phyloP scores from a whole-genome alignment of 768 basidiomycete genomes.

The Agrocybe praecox region DNA sequence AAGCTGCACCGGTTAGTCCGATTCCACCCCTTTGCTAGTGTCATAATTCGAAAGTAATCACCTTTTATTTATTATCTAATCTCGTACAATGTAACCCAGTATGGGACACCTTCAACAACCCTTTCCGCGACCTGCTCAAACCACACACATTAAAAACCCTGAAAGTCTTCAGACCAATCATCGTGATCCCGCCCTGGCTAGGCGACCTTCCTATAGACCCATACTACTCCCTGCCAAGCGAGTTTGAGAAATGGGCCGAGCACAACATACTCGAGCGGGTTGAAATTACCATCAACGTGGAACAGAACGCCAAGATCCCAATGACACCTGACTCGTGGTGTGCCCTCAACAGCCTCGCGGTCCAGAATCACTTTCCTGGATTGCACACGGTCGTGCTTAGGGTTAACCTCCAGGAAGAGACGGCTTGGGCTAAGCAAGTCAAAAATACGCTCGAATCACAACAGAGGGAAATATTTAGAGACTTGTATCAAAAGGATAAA shows the following conservation, averaged over 20 bases:
- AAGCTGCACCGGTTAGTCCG: slow-evolving; percentile 4
- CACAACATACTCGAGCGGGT: slow-evolving; percentile 5
- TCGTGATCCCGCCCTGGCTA: slow-evolving; percentile 8
- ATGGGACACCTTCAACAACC: slow-evolving; percentile 6
- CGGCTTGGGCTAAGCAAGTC: not conserved
- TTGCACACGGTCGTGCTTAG: not conserved
- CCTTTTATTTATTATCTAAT: not conserved
- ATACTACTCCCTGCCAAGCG: slow-evolving; percentile 1
- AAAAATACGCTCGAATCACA: not conserved
- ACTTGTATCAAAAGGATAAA: not conserved
- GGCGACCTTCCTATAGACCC: slow-evolving; percentile 2
- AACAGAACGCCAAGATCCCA: slow-evolving; percentile 1
- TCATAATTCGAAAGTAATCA: too few species aligned
- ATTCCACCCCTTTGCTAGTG: not conserved
- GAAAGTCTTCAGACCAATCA: slow-evolving; percentile 1
- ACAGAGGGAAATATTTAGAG: not conserved
- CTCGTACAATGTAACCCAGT: not conserved
- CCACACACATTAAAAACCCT: slow-evolving; percentile 7
- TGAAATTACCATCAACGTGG: not conserved
- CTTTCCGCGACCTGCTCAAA: slow-evolving; percentile 5
- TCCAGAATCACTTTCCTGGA: not conserved
- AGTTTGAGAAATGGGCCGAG: slow-evolving; percentile 8
- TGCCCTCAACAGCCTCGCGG: not conserved
- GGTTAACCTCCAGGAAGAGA: not conserved
- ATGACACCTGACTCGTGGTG: not conserved